These are phyloP conservation scores for Haematococcus lacustris DNA, from an alignment of 139 green algal species.

Conservation along the genomic window DNA sequence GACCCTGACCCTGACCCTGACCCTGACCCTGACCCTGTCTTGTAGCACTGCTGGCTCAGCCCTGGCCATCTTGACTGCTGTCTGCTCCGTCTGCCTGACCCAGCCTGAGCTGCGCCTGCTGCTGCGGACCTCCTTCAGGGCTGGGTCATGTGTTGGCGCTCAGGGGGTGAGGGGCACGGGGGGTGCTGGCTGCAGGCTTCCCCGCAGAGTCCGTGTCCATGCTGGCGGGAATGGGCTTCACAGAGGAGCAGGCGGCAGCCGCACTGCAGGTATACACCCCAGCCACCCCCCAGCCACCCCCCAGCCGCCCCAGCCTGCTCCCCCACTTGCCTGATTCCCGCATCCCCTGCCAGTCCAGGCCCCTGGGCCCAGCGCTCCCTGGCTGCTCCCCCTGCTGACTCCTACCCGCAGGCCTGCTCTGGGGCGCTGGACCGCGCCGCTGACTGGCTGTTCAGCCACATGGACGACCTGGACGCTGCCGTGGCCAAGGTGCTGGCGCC, in stretches of 20 bases:
- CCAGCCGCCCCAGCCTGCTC: too few relatives aligned
- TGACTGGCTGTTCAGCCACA: constrained; percentile 90
- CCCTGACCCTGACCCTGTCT: too few relatives aligned
- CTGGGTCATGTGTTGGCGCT: too few relatives aligned
- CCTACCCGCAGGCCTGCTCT: constrained; percentile 40
- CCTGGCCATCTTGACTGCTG: too few relatives aligned
- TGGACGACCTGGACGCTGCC: constrained; percentile 66
- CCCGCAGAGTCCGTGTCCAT: constrained; percentile 49
- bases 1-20: too few relatives aligned
- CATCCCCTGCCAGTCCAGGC: not conserved
- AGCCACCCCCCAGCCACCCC: too few relatives aligned
- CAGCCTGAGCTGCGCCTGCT: not conserved
- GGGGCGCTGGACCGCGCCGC: constrained; percentile 82
- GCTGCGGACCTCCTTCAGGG: constrained; percentile 12
- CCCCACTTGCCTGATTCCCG: too few relatives aligned
- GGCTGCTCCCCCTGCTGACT: not conserved
- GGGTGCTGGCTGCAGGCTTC: too few relatives aligned
- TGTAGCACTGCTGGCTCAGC: too few relatives aligned
- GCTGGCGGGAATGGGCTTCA: constrained; percentile 84
- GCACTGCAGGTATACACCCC: constrained; percentile 49
- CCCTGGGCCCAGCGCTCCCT: constrained; percentile 1
- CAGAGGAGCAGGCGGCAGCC: constrained; percentile 39
- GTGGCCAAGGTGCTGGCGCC: constrained; percentile 9
- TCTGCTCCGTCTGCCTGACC: too few relatives aligned
- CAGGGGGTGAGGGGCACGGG: too few relatives aligned